These are phyloP conservation scores for Sporobolomyces roseus DNA, from an alignment of 768 basidiomycete species.

Conservation along the genomic window DNA sequence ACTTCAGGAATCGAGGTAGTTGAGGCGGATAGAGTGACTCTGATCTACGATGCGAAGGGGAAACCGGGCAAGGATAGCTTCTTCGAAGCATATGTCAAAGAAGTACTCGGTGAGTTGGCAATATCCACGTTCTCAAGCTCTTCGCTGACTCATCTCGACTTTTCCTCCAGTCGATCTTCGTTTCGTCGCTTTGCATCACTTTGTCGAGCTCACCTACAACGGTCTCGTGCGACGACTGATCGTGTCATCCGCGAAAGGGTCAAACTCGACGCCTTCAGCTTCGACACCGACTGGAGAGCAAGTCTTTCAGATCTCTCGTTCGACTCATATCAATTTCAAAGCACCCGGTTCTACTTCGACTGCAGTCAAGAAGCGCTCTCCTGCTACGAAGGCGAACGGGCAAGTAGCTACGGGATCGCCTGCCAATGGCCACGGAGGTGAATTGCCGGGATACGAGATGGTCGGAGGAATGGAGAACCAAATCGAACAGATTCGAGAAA, in stretches of 20 bases:
- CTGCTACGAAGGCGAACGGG: background rate
- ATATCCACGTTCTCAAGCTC: background rate
- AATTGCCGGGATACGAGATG: constrained; percentile 40
- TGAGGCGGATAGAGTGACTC: constrained; percentile 30
- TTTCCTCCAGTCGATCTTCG: constrained; percentile 37
- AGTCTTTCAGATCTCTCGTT: constrained; percentile 28
- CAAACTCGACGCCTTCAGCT: background rate
- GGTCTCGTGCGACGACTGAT: constrained; percentile 32
- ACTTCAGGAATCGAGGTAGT: constrained; percentile 26
- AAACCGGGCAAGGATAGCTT: constrained; percentile 36
- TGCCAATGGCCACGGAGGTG: background rate
- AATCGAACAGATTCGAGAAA: constrained; percentile 75
- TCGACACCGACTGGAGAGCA: constrained; percentile 10
- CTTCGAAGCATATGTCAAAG: constrained; percentile 41
- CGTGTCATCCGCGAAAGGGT: constrained; percentile 23
- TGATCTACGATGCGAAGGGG: constrained; percentile 38
- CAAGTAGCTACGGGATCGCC: no score
- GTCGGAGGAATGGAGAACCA: constrained; percentile 84
- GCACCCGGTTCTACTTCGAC: constrained; percentile 10
- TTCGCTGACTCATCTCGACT: background rate
- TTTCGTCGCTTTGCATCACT: constrained; percentile 35
- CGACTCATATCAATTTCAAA: constrained; percentile 21
- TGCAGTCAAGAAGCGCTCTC: constrained; percentile 8
- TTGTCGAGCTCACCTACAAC: constrained; percentile 38
- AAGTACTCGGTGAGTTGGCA: constrained; percentile 27